Conservation (phyloP, 441 rosid genomes). For the Syzygium syzygioides region DNA sequence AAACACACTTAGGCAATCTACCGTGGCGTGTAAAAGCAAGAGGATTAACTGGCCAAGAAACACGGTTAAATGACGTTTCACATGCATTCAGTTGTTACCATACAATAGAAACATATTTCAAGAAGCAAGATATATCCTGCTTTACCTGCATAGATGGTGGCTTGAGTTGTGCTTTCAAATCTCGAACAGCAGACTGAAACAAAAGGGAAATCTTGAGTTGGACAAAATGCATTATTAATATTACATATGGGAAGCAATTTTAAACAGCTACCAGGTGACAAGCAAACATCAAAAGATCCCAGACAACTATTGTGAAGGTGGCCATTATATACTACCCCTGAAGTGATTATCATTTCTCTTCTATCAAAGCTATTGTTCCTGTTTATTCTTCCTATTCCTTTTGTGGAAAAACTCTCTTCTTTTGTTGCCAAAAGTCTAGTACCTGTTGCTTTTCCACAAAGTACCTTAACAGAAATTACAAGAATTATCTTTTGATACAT, state of each 20-base stretch:
- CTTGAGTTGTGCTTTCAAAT: conserved; percentile 90
- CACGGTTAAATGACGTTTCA: not conserved
- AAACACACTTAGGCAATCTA: not conserved
- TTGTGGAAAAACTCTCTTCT: not conserved
- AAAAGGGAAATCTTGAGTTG: conserved; percentile 12
- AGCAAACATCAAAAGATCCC: not conserved
- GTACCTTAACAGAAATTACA: not conserved
- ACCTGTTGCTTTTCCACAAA: not conserved
- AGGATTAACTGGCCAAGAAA: not conserved
- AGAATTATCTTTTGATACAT: not conserved
- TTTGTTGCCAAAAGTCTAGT: not conserved
- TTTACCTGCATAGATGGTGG: conserved; percentile 98
- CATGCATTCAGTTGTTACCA: not conserved
- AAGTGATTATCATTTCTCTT: not conserved
- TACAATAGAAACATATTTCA: not conserved
- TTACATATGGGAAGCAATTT: not conserved
- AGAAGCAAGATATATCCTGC: not conserved
- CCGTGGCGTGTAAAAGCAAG: not conserved
- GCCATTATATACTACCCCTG: not conserved
- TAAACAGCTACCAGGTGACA: not conserved
- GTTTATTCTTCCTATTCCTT: not conserved
- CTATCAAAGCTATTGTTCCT: not conserved
- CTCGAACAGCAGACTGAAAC: conserved; percentile 88
- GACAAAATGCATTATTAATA: not conserved
- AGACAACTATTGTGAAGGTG: not conserved